Base-by-base conservation (phyloP, 1,284 basidiomycete genomes). In the Prillingera fragicola region DNA sequence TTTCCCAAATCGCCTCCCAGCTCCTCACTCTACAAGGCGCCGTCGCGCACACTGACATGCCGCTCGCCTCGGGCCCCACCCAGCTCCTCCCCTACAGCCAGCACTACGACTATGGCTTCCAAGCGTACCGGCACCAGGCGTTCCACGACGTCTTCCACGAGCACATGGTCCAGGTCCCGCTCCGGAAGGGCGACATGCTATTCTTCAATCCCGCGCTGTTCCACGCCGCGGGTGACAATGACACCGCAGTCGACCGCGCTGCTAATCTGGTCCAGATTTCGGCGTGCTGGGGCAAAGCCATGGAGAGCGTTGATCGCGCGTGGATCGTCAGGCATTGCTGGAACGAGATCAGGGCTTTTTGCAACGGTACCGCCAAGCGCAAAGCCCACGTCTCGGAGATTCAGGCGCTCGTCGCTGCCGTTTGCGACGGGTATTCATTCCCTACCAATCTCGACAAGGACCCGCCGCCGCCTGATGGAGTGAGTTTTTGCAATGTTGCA, bases 191-290 rank as follows among this genome's bases (percentile, higher is more conserved):
- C 22, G 55, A 57, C 40, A 49, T 50, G 15, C 19, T 57, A 3
- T 55, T 54, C 48, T 57, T 57, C 43, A 57, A 55, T 34, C 55
- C 55, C n/a, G 55, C 52, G 8, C 46, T 50, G 22, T 50, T 52
- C 44, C 55, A 57, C 28, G 50, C 52, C 10, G 50, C 55, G 1
- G 55, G 55, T 9, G 32, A 34, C 6, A 57, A 57, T 23, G 19
- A 18, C 4, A 50, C 45, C 1, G 4, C 3, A 0, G 33, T 43
- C 36, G 27, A 36, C 36, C 40, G 52, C 6, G 18, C 24, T 8
- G 52, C 50, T 2, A 56, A 54, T 28, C 48, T 56, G 5, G 24
- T 59, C 4, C 56, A 59, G 41, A 35, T 59, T 18, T 32, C 27
- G 10, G 45, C 46, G 19, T 38, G 37, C 24, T 54, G 46, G 49